Conservation (phyloP, 345 rosid genomes). For the Aquilaria malaccensis region DNA sequence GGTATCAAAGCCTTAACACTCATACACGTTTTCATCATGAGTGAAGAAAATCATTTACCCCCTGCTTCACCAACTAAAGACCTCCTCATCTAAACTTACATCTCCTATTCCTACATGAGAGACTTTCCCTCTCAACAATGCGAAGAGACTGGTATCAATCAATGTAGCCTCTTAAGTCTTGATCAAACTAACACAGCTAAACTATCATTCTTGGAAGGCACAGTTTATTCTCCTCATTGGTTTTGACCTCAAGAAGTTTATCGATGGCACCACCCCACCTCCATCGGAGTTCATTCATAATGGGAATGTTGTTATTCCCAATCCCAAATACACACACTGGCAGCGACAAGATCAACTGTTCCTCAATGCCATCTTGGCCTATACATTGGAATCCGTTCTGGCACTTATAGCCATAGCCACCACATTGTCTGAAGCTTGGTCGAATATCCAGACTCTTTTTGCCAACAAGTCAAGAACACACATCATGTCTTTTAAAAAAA, state of each 20-base stretch:
- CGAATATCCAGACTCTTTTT: neutral
- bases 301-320: neutral
- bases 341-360: neutral
- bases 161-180: too few relatives aligned
- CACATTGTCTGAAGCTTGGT: neutral
- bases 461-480: neutral
- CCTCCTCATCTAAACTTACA: too few relatives aligned
- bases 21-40: too few relatives aligned
- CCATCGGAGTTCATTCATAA: neutral
- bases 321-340: neutral
- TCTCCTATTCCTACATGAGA: too few relatives aligned
- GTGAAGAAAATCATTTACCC: too few relatives aligned
- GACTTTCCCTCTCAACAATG: too few relatives aligned
- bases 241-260: neutral
- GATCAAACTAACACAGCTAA: too few relatives aligned
- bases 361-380: neutral
- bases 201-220: neutral
- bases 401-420: neutral
- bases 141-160: too few relatives aligned
- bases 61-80: too few relatives aligned
- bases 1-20: too few relatives aligned
- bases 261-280: neutral
- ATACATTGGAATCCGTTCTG: neutral
- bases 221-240: neutral
- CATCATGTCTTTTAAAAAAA: neutral